A percentile compares a stretch with the other conserved stretches of the same genome.
These are phyloP conservation scores for Dictyophora rubrovolvata DNA, from an alignment of 768 basidiomycete genomes.

Conservation along the genomic window DNA sequence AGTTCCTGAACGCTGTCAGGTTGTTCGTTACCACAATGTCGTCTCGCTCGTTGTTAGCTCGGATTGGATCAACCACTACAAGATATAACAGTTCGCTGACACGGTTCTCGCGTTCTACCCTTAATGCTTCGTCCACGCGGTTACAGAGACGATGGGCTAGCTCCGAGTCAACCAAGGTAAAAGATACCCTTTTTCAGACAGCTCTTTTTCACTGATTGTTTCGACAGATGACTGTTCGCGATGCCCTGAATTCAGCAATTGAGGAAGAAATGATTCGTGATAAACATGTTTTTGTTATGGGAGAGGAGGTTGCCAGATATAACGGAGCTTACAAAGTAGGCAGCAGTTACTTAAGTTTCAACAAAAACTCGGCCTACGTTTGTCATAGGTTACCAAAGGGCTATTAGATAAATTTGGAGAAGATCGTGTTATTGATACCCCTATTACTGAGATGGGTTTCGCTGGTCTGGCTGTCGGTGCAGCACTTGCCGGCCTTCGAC, in stretches of 20 bases:
- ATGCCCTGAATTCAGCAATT: slow-evolving; percentile 95
- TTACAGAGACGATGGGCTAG: slow-evolving; percentile 15
- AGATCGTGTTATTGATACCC: slow-evolving; percentile 94
- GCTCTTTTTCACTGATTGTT: not conserved
- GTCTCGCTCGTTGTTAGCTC: slow-evolving; percentile 52
- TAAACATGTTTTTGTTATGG: slow-evolving; percentile 88
- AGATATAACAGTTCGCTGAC: slow-evolving; percentile 35
- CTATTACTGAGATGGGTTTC: slow-evolving; percentile 98
- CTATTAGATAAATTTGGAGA: slow-evolving; percentile 99
- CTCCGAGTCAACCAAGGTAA: slow-evolving; percentile 2
- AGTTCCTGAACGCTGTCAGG: slow-evolving; percentile 1
- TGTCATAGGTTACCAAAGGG: slow-evolving; percentile 83
- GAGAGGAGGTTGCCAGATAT: slow-evolving; percentile 97
- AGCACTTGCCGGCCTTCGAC: slow-evolving; percentile 87
- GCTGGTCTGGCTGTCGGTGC: slow-evolving; percentile 93
- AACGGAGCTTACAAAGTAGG: slow-evolving; percentile 92
- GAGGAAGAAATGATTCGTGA: slow-evolving; percentile 99
- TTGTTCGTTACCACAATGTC: slow-evolving; percentile 35
- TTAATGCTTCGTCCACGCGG: not conserved
- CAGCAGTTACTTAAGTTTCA: not conserved
- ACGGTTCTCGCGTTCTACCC: slow-evolving; percentile 7
- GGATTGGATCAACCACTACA: slow-evolving; percentile 42
- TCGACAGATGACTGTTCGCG: slow-evolving; percentile 92
- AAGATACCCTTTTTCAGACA: not conserved
- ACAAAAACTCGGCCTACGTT: too few species aligned